Evolutionary conservation across 2,329 filamentous ascomycete genomes (phyloP).

Genomic region (Pseudogymnoascus sp.): DNA sequence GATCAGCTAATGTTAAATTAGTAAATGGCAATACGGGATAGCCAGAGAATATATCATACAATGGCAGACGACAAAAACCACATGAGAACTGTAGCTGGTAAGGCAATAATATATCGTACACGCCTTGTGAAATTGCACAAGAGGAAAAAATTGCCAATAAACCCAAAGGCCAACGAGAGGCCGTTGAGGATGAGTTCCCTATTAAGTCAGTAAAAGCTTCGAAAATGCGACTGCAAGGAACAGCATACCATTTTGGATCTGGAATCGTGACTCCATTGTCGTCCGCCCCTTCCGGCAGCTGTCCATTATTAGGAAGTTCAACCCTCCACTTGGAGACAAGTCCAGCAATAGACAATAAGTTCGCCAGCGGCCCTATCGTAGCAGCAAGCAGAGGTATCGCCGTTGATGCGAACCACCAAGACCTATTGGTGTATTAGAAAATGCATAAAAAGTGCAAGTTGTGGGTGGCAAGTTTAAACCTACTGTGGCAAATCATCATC

Average conservation of each 20-base stretch:
- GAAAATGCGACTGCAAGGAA: background rate
- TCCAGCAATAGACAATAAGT: conserved; percentile 58
- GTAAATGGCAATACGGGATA: conserved; percentile 42
- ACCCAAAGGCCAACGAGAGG: conserved; percentile 52
- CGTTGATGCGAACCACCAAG: conserved; percentile 34
- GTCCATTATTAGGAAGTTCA: conserved; percentile 37
- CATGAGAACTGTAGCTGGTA: conserved; percentile 58
- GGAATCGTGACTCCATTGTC: conserved; percentile 42
- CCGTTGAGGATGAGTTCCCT: conserved; percentile 56
- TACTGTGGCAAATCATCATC: conserved; percentile 29
- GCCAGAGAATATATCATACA: conserved; percentile 49
- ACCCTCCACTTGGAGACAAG: conserved; percentile 56
- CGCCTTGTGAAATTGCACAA: conserved; percentile 60
- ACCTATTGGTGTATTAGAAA: conserved; percentile 17
- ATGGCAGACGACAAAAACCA: conserved; percentile 56
- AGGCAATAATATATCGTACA: conserved; percentile 56
- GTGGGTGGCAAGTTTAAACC: conserved; percentile 9
- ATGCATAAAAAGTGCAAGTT: background rate
- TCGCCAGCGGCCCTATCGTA: conserved; percentile 61
- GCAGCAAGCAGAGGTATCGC: conserved; percentile 53
- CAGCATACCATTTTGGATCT: conserved; percentile 52
- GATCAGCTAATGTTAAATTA: conserved; percentile 37
- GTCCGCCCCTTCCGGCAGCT: conserved; percentile 36
- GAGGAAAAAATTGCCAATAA: conserved; percentile 58
- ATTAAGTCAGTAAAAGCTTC: conserved; percentile 8